Evolutionary conservation across 257 asterid species (phyloP).

Genomic region (Cruciata laevipes): DNA sequence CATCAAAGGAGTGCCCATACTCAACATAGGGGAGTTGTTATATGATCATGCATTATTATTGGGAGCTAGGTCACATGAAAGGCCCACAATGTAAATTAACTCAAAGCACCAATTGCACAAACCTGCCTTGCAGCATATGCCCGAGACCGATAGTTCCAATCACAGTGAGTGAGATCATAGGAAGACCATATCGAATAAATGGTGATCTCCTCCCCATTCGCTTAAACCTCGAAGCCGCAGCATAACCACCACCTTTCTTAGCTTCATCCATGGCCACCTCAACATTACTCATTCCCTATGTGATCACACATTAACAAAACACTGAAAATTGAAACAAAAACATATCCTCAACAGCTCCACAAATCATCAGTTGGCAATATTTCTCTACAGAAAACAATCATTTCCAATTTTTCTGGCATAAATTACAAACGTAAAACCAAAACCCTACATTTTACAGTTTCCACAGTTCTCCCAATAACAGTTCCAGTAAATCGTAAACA

Average conservation of each 20-base stretch:
- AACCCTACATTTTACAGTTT: not conserved
- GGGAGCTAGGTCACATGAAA: not conserved
- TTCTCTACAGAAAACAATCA: not conserved
- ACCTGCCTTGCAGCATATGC: constrained; percentile 95
- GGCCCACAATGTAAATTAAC: not conserved
- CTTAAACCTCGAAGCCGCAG: constrained; percentile 33
- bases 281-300: constrained; percentile 14
- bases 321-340: too few species aligned
- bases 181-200: constrained; percentile 81
- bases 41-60: not conserved
- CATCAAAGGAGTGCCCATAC: not conserved
- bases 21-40: not conserved
- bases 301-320: not conserved
- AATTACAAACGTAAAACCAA: not conserved
- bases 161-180: constrained; percentile 89
- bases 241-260: constrained; percentile 1
- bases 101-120: constrained; percentile 23
- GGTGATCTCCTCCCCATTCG: constrained; percentile 85
- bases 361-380: not conserved
- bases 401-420: not conserved
- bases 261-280: constrained; percentile 17
- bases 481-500: not conserved
- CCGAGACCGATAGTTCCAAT: constrained; percentile 90
- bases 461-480: not conserved
- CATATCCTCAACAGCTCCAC: not conserved